phyloP scores from a whole-genome alignment of 768 basidiomycete species.

The Amanita molliuscula region DNA sequence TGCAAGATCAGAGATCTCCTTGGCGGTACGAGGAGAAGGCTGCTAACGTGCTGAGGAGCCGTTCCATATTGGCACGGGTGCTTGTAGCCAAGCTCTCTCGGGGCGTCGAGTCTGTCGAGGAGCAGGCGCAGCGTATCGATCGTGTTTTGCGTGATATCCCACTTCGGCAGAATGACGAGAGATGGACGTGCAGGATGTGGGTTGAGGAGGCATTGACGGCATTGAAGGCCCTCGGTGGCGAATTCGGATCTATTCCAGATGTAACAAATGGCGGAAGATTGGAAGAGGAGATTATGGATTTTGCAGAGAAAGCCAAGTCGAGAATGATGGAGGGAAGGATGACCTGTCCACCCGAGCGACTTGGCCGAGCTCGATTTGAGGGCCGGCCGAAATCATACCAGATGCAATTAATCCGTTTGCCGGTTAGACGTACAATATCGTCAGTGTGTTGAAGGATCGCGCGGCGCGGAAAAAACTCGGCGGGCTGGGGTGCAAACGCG shows the following conservation, averaged over 20 bases:
- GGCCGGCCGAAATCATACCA: neutral
- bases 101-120: neutral
- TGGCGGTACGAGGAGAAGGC: constrained; percentile 5
- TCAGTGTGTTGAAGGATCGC: too few species aligned
- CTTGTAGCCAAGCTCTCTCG: constrained; percentile 5
- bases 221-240: neutral
- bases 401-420: neutral
- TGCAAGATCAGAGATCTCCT: neutral
- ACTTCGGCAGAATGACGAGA: constrained; percentile 1
- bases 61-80: neutral
- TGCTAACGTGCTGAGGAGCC: neutral
- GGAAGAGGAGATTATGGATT: neutral
- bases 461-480: too few species aligned
- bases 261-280: neutral
- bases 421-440: neutral
- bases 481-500: too few species aligned
- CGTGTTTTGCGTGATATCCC: neutral
- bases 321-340: neutral
- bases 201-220: constrained; percentile 2
- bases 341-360: neutral
- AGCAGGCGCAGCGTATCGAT: constrained; percentile 2
- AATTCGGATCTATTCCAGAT: constrained; percentile 4
- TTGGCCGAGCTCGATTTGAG: neutral
- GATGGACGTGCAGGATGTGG: constrained; percentile 4
- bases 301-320: constrained; percentile 3